Base-by-base conservation (phyloP, 2,329 filamentous ascomycete species). In the Didymella arachidicola region DNA sequence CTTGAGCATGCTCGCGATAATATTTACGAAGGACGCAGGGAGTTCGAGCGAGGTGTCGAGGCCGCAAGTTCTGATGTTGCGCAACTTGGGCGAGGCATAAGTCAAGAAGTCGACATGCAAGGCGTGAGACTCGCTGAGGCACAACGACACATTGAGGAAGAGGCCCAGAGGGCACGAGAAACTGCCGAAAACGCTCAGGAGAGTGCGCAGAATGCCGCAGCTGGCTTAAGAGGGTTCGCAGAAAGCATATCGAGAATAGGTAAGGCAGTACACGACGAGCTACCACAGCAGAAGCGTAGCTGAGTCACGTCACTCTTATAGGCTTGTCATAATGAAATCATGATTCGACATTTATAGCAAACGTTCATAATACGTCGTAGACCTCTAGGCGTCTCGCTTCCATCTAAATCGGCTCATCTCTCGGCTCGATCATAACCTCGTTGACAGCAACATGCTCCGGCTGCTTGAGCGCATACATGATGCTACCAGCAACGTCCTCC, bases 381-480 rank as follows among this genome's bases (percentile, higher is more conserved):
- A 32, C 4, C 30, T 32, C 12, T 32, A 14, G 30, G 12, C 14
- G 30, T 32, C 30, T 32, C 30, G 30, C 30, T 14, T 10, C 8
- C 5, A 16, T 45, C 27, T 54, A 75, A 19, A 76, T 76, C n/a
- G 73, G 73, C 62, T 76, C 73, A 44, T 76, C 73, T 29, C 73
- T 67, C 5, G 73, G 73, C 68, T 76, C 73, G 72, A 94, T 90
- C 73, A 94, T 74, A 4, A 94, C 83, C 79, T 94, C 91, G 65
- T 94, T 94, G 1, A 94, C 88, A 39, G 89, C 86, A 42, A 93
- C 90, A 77, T 93, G 88, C 53, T 85, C 81, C 0, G 90, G 90
- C 80, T 93, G 89, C 60, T 84, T 84, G 18, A 94, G 79, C 1
- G 91, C 91, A 75, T 88, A 93, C 4, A 93, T 82, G 69, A 94